These are phyloP conservation scores for Gelatoporia subvermispora DNA, from an alignment of 768 basidiomycete genomes.

Conservation along the genomic window DNA sequence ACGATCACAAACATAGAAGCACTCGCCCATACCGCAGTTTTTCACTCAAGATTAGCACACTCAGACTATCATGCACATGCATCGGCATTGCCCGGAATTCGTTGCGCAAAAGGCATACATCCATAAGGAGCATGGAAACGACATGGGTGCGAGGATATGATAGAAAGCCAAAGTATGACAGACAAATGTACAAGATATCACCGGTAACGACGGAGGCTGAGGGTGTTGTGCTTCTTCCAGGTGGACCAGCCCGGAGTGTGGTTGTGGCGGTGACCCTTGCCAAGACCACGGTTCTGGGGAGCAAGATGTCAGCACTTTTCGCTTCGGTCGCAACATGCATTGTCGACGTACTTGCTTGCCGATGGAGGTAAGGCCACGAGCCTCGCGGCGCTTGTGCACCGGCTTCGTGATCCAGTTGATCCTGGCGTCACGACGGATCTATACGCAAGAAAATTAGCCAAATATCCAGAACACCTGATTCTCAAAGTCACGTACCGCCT, in stretches of 20 bases:
- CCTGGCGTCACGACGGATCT: conserved; percentile 92
- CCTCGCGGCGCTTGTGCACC: conserved; percentile 97
- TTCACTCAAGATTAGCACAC: too few species aligned
- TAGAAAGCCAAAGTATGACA: conserved; percentile 22
- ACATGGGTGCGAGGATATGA: conserved; percentile 20
- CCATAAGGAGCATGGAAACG: conserved; percentile 24
- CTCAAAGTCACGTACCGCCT: conserved; percentile 57
- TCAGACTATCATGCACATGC: too few species aligned
- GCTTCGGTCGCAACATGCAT: neutral
- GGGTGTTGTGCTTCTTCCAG: conserved; percentile 99
- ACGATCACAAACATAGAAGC: too few species aligned
- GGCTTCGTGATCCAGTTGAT: conserved; percentile 99
- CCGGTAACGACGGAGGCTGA: conserved; percentile 85
- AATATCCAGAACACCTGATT: neutral
- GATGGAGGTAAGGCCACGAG: conserved; percentile 93
- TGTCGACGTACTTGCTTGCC: conserved; percentile 80
- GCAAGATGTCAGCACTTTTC: neutral
- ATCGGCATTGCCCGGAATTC: too few species aligned
- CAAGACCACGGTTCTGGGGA: conserved; percentile 87
- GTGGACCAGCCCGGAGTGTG: conserved; percentile 85
- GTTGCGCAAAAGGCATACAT: conserved; percentile 24
- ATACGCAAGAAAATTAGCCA: conserved; percentile 11
- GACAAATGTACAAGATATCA: conserved; percentile 32
- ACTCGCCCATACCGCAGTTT: too few species aligned
- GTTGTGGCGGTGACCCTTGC: conserved; percentile 94